Evolutionary conservation across 495 filamentous ascomycete genomes (phyloP).

Genomic region (Echria macrotheca): DNA sequence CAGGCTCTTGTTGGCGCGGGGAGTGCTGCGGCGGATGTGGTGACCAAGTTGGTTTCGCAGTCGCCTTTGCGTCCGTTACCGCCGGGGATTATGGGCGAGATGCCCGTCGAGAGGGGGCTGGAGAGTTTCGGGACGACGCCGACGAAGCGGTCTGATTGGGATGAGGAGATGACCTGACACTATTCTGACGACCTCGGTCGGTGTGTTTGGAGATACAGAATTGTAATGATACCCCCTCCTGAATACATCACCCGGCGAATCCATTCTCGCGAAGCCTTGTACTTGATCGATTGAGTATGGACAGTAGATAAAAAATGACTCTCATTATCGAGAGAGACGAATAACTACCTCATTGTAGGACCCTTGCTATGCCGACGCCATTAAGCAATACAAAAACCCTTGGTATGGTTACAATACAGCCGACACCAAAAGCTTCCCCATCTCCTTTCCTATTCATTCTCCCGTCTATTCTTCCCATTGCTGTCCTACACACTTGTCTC

Average conservation of each 20-base stretch:
- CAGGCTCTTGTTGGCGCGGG: conserved; percentile 33
- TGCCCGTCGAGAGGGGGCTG: conserved; percentile 46
- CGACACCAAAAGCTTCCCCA: neutral
- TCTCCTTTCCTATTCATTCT: neutral
- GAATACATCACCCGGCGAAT: neutral
- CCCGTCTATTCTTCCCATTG: too few species aligned
- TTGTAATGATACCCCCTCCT: neutral
- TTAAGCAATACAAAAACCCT: conserved; percentile 16
- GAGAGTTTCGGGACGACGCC: conserved; percentile 64
- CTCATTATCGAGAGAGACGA: too few species aligned
- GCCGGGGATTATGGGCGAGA: conserved; percentile 24
- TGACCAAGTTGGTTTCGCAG: conserved; percentile 22
- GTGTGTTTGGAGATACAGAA: neutral
- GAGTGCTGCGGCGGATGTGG: too few species aligned
- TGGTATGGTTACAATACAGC: conserved; percentile 12
- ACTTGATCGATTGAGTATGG: too few species aligned
- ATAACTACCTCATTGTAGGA: neutral
- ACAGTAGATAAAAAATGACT: too few species aligned
- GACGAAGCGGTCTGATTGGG: conserved; percentile 26
- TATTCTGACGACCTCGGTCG: neutral
- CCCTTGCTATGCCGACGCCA: conserved; percentile 22
- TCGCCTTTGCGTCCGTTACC: conserved; percentile 27
- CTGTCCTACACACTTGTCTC: too few species aligned
- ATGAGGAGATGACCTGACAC: conserved; percentile 21
- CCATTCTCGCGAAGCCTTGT: too few species aligned